Conservation (phyloP, 1,284 basidiomycete species). For the Cronartium quercuum region DNA sequence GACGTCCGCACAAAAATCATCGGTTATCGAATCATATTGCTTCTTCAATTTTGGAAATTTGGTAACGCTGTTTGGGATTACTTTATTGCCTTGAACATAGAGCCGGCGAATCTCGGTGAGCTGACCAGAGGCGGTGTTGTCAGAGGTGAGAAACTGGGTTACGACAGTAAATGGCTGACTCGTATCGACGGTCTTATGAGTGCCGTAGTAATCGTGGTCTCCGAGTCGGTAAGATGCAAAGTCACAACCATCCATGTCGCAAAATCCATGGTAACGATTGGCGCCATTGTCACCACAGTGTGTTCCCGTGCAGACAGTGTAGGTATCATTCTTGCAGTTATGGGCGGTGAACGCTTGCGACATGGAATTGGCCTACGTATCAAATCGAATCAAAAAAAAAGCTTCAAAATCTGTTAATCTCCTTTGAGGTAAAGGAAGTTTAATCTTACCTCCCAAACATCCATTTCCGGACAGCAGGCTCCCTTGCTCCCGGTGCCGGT, state of each 20-base stretch:
- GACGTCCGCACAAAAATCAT: background rate
- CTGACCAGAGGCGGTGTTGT: slow-evolving; percentile 2
- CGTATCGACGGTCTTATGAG: slow-evolving; percentile 11
- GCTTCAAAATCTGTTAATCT: too few species aligned
- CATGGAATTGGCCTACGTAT: slow-evolving; percentile 4
- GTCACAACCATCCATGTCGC: slow-evolving; percentile 18
- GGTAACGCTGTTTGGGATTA: background rate
- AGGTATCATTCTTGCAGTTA: background rate
- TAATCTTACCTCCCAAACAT: slow-evolving; percentile 55
- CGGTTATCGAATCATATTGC: background rate
- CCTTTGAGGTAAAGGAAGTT: too few species aligned
- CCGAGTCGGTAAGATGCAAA: slow-evolving; percentile 17
- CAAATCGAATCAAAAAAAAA: slow-evolving; percentile 1
- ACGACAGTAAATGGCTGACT: slow-evolving; percentile 10
- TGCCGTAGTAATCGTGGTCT: slow-evolving; percentile 5
- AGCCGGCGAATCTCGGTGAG: slow-evolving; percentile 14
- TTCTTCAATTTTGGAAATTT: background rate
- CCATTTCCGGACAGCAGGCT: slow-evolving; percentile 53
- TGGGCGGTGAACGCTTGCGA: slow-evolving; percentile 23
- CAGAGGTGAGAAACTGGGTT: slow-evolving; percentile 25
- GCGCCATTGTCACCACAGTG: background rate
- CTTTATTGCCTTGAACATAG: slow-evolving; percentile 4
- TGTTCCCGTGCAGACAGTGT: background rate
- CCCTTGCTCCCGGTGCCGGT: slow-evolving; percentile 53
- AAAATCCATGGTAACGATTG: background rate